These are phyloP conservation scores for Plasmodium sp. DNA, from an alignment of 169 alveolate genomes.

Conservation along the genomic window DNA sequence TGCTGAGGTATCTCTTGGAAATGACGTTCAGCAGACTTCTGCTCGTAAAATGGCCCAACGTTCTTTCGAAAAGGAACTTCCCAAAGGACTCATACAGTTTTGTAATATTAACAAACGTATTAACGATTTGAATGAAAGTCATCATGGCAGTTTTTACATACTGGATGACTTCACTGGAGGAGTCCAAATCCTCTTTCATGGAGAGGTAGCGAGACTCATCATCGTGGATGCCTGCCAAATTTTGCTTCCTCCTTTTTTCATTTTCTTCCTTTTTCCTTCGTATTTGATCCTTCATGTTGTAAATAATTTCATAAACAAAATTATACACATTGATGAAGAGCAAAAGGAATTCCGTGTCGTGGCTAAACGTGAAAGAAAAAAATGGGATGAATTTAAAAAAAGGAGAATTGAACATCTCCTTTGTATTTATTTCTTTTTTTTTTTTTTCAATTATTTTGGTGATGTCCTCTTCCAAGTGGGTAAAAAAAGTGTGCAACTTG, in stretches of 20 bases:
- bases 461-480: conserved; percentile 16
- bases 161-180: conserved; percentile 13
- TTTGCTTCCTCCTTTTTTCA: neutral
- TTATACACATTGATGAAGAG: conserved; percentile 56
- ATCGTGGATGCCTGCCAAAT: neutral
- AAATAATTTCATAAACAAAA: conserved; percentile 51
- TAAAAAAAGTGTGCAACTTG: conserved; percentile 11
- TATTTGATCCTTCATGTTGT: conserved; percentile 55
- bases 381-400: conserved; percentile 28
- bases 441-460: conserved; percentile 26
- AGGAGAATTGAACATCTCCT: conserved; percentile 23
- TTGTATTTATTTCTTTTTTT: conserved; percentile 15
- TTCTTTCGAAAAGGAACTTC: conserved; percentile 33
- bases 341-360: conserved; percentile 39
- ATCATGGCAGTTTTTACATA: conserved; percentile 16
- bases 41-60: neutral
- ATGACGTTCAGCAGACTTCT: neutral
- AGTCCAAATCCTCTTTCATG: conserved; percentile 3
- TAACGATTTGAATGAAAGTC: neutral
- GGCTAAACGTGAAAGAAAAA: conserved; percentile 30
- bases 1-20: conserved; percentile 1
- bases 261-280: neutral
- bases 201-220: conserved; percentile 11
- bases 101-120: conserved; percentile 15
- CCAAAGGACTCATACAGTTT: conserved; percentile 4